Conservation (phyloP, 441 rosid genomes). For the Jatropha podagrica region DNA sequence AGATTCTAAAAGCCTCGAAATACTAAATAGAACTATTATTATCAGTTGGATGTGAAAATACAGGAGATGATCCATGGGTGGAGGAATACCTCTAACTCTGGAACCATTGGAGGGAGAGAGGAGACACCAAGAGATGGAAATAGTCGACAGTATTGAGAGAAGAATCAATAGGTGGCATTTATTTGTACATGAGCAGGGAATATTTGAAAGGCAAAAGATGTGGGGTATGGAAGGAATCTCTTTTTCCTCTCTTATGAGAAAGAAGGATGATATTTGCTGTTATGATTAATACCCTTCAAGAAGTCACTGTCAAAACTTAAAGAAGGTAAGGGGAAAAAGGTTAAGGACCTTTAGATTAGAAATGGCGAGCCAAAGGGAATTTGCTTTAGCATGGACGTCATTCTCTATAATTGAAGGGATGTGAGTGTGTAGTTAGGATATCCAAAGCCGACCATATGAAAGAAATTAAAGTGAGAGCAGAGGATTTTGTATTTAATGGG, state of each 20-base stretch:
- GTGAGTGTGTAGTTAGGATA: constrained; percentile 23
- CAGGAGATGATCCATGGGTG: not conserved
- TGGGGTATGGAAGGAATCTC: constrained; percentile 75
- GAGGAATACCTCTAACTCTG: constrained; percentile 50
- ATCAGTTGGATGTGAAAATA: not conserved
- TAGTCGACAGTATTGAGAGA: constrained; percentile 31
- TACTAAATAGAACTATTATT: not conserved
- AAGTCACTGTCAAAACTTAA: constrained; percentile 30
- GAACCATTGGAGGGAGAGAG: constrained; percentile 36
- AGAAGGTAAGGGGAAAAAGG: constrained; percentile 19
- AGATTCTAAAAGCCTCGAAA: not conserved
- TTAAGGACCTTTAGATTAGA: constrained; percentile 18
- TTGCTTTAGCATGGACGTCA: constrained; percentile 39
- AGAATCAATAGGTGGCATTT: constrained; percentile 51
- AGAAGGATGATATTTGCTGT: constrained; percentile 14
- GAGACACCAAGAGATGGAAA: constrained; percentile 22
- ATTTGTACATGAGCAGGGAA: constrained; percentile 44
- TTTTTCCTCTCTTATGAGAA: constrained; percentile 17
- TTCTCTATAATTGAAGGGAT: constrained; percentile 19
- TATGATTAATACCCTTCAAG: constrained; percentile 10
- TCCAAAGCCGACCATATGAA: constrained; percentile 42
- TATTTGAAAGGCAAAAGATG: constrained; percentile 52
- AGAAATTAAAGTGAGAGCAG: constrained; percentile 13
- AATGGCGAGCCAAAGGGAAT: constrained; percentile 33
- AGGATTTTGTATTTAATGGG: not conserved